phyloP scores from a whole-genome alignment of 2,329 filamentous ascomycete species.

The Domatiomyces catenatus region DNA sequence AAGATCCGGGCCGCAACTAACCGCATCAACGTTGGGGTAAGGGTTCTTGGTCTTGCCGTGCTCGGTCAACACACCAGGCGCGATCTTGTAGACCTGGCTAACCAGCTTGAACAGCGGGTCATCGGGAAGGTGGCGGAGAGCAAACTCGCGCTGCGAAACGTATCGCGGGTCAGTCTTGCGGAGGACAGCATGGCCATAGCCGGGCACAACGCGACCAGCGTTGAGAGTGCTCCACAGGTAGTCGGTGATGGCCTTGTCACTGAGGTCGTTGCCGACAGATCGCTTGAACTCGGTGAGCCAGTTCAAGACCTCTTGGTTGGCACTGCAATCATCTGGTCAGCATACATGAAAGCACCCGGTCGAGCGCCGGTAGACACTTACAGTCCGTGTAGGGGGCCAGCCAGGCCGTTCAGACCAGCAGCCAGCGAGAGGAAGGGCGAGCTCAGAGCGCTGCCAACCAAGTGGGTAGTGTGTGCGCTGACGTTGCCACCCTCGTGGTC shows the following conservation, averaged over 20 bases:
- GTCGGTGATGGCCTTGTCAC: constrained; percentile 90
- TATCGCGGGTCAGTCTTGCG: constrained; percentile 99
- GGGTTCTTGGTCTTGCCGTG: constrained; percentile 99
- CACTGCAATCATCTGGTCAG: constrained; percentile 25
- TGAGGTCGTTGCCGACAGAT: constrained; percentile 79
- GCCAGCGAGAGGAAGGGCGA: constrained; percentile 94
- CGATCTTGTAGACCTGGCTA: constrained; percentile 99
- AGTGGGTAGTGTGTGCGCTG: constrained; percentile 93
- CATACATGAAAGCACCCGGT: constrained; percentile 12
- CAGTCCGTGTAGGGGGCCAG: constrained; percentile 93
- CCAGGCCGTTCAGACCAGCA: constrained; percentile 93
- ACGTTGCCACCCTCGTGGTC: constrained; percentile 99
- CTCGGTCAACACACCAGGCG: constrained; percentile 91
- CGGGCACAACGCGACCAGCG: constrained; percentile 85
- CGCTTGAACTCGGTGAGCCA: constrained; percentile 99
- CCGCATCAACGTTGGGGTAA: constrained; percentile 91
- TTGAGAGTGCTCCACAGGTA: constrained; percentile 99
- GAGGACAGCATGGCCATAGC: constrained; percentile 96
- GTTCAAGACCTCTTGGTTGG: constrained; percentile 98
- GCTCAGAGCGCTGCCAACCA: constrained; percentile 91
- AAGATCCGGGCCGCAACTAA: constrained; percentile 20
- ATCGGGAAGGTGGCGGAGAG: constrained; percentile 79
- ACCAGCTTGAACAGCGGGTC: constrained; percentile 99
- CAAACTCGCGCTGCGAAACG: constrained; percentile 94
- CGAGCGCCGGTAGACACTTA: not conserved